These are phyloP conservation scores for Cutaneotrichosporon sp. DNA, from an alignment of 1,284 basidiomycete genomes.

Conservation along the genomic window DNA sequence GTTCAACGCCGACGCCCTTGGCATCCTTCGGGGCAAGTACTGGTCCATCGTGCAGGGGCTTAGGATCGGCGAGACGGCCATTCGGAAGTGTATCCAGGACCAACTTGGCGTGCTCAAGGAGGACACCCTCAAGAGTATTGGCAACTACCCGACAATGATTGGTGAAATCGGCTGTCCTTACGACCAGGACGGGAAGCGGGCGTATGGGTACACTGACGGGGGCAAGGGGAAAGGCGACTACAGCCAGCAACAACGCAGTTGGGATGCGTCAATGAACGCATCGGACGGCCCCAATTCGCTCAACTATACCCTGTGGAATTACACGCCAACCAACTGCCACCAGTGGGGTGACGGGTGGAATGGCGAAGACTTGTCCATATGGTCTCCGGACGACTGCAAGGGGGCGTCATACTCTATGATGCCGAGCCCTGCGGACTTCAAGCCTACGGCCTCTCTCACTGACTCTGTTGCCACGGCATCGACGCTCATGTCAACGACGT, in stretches of 20 bases:
- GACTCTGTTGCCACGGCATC: neutral
- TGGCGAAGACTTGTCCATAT: constrained; percentile 87
- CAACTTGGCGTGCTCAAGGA: constrained; percentile 76
- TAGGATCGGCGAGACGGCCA: constrained; percentile 70
- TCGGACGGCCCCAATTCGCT: constrained; percentile 76
- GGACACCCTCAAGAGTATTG: constrained; percentile 56
- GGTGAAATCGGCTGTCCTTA: constrained; percentile 95
- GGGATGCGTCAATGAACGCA: constrained; percentile 88
- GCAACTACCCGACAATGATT: constrained; percentile 82
- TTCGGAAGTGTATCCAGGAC: constrained; percentile 73
- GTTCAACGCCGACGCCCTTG: constrained; percentile 72
- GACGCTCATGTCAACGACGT: constrained; percentile 13
- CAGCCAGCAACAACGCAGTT: constrained; percentile 69
- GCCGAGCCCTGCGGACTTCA: too few relatives aligned
- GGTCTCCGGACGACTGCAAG: constrained; percentile 67
- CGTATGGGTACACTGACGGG: constrained; percentile 75
- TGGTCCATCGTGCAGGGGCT: constrained; percentile 54
- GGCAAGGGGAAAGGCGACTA: constrained; percentile 77
- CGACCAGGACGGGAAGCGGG: constrained; percentile 75
- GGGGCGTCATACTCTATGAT: neutral
- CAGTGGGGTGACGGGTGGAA: constrained; percentile 93
- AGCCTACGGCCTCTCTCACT: neutral
- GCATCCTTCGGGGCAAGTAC: constrained; percentile 81
- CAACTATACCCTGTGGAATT: constrained; percentile 88
- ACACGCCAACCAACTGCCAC: constrained; percentile 68